Evolutionary conservation across 208 protist genomes (phyloP), one percentile per base, ranked within the genome.

Genomic region (Chromosphaera perkinsii): DNA sequence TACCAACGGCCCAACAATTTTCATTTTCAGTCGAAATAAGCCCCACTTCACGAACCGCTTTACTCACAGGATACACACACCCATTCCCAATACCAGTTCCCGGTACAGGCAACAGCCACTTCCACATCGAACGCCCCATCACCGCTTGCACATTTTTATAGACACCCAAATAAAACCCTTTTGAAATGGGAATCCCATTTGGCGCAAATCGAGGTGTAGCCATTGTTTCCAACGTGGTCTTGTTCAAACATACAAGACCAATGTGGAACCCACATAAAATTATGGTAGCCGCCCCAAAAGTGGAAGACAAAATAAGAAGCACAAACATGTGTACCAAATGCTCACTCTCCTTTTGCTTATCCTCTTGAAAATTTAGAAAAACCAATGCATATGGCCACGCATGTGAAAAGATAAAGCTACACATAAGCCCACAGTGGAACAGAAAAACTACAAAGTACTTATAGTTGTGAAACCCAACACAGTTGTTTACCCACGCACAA

Each of bases 401-500:
- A 10, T 14, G 20, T 27, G n/a, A 17, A 54, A 64, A 54, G 26
- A 33, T 26, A 5, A n/a, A 67, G 22, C 17, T 27, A 45, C 14
- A 14, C n/a, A 17, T 29, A 10, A 67, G 49, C 26, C 24, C 3
- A 29, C 31, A 32, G 29, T 42, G 33, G 17, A 71, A 22, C 40
- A 76, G 64, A 33, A 78, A 76, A 22, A 3, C 5, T 14, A 75
- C 14, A 40, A 79, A 81, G 51, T 77, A 79, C 22, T 59, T 51
- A 62, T 76, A 72, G 58, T 82, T 82, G 31, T 32, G 27, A 35
- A 54, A 58, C 27, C 73, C 68, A 27, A 79, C 73, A 48, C 77
- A 82, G 42, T 74, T 70, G 57, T 75, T 65, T 27, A 82, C 39
- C 77, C 77, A 82, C 24, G 66, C 57, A 62, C 77, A 82, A 69